Conservation (phyloP, 2,329 filamentous ascomycete species). For the Macrophomina tecta region DNA sequence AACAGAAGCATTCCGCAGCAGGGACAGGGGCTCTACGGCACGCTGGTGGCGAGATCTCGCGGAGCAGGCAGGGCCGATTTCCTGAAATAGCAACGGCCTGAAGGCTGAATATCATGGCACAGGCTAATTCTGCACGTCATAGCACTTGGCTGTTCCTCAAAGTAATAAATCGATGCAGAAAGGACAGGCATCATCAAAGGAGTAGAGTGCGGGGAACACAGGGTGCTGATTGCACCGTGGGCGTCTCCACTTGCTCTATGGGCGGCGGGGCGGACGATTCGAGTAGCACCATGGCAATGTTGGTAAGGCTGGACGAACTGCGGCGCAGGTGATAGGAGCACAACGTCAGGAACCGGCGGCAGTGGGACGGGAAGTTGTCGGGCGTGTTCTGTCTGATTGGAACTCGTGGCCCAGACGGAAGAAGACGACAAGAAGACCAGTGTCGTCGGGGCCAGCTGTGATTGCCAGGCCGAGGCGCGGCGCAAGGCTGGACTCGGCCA, state of each 20-base stretch:
- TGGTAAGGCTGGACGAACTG: constrained; percentile 14
- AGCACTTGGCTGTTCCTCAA: constrained; percentile 10
- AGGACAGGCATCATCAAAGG: background rate
- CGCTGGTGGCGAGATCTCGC: background rate
- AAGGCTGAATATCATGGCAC: background rate
- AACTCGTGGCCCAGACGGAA: constrained; percentile 5
- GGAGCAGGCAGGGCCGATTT: background rate
- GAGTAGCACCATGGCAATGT: constrained; percentile 6
- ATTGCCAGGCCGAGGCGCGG: too few relatives aligned
- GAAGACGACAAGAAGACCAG: constrained; percentile 15
- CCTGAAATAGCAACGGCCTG: constrained; percentile 5
- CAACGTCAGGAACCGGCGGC: constrained; percentile 14
- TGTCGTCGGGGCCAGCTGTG: background rate
- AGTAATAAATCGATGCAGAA: constrained; percentile 17
- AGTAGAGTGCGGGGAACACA: constrained; percentile 15
- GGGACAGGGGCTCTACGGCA: background rate
- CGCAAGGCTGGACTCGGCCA: too few relatives aligned
- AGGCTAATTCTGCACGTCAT: constrained; percentile 24
- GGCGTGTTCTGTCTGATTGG: background rate
- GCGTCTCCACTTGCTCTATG: background rate
- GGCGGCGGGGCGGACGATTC: constrained; percentile 1
- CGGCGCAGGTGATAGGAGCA: constrained; percentile 1
- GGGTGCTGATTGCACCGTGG: constrained; percentile 5
- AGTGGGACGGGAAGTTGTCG: background rate
- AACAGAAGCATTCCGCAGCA: constrained; percentile 2